Base-by-base conservation (phyloP, 495 filamentous ascomycete species). In the Neohortaea acidophila region DNA sequence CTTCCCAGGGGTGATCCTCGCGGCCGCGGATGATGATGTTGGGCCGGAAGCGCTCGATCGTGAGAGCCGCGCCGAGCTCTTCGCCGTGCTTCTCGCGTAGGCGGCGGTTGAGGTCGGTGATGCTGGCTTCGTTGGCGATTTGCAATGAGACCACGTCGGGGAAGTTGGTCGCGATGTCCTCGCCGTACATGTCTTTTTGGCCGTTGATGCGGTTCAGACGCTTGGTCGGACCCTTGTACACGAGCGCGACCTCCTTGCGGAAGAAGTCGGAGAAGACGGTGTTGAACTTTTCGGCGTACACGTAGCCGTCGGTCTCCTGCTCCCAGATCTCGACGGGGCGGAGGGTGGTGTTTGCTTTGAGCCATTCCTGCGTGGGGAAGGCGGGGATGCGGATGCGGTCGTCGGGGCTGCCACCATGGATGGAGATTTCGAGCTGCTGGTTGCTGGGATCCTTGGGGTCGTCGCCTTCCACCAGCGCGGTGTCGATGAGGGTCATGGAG, bases 11-110 rank as follows among this genome's bases (percentile, higher is more conserved):
- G 15, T 53, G 38, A 20, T 41, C 37, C 24, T 49, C 45, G 17
- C 45, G 24, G 18, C 59, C 57, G 8, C 38, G 28, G 12, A 63
- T 54, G 24, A 63, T 47, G 41, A 63, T 58, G 33, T 63, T 63
- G 4, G 59, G 59, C 5, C 59, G 49, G 43, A 63, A 63, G 17
- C 59, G 59, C 31, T 70, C 64, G 19, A 72, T 51, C 21, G 44
- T 51, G 32, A 61, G 46, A 23, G n/a, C 37, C 17, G 20, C 18
- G 6, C 26, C 26, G 27, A 38, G 18, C 19, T 23, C 29, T 14
- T 21, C 23, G 14, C 55, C 45, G 11, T 52, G 46, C 15, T 49
- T 37, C 1, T 20, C 33, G 15, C 47, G 26, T 7, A 63, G 49
- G 3, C 54, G 51, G 11, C 21, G n/a, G 38, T 63, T 63, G 5